phyloP scores from a whole-genome alignment of 1,139 yeast species.

The Yamadazyma spencermartinsiae region DNA sequence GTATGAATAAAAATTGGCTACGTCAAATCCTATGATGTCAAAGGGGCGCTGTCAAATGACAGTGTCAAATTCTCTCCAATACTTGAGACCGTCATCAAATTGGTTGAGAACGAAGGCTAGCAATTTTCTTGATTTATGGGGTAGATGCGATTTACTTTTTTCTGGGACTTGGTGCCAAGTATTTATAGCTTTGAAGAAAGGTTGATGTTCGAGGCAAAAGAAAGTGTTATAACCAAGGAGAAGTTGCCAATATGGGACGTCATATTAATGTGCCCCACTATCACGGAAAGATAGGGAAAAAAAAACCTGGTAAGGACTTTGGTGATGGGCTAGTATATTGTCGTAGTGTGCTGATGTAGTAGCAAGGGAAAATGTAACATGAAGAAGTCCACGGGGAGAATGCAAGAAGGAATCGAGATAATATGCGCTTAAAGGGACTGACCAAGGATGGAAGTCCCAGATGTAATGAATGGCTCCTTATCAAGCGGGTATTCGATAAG shows the following conservation, averaged over 20 bases:
- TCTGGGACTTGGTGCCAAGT: constrained; percentile 1
- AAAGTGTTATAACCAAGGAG: not conserved
- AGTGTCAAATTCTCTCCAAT: not conserved
- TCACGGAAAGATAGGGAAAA: not conserved
- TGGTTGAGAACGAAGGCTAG: not conserved
- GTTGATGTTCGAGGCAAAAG: not conserved
- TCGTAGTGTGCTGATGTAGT: no score
- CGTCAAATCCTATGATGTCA: no score
- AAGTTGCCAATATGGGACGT: not conserved
- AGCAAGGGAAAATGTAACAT: no score
- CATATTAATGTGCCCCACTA: not conserved
- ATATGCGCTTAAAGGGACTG: no score
- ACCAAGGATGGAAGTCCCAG: no score
- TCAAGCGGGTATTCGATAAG: no score
- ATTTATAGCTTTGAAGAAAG: not conserved
- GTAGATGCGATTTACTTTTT: not conserved
- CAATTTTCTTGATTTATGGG: not conserved
- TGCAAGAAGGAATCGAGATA: no score
- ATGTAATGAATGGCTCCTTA: no score
- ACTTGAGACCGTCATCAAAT: not conserved
- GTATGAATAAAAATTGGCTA: no score
- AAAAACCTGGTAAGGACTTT: not conserved
- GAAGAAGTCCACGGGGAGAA: no score
- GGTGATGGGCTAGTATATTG: not conserved
- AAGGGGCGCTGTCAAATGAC: no score